These are phyloP conservation scores for Quercus rubra DNA, from an alignment of 306 rosid genomes.

Conservation along the genomic window DNA sequence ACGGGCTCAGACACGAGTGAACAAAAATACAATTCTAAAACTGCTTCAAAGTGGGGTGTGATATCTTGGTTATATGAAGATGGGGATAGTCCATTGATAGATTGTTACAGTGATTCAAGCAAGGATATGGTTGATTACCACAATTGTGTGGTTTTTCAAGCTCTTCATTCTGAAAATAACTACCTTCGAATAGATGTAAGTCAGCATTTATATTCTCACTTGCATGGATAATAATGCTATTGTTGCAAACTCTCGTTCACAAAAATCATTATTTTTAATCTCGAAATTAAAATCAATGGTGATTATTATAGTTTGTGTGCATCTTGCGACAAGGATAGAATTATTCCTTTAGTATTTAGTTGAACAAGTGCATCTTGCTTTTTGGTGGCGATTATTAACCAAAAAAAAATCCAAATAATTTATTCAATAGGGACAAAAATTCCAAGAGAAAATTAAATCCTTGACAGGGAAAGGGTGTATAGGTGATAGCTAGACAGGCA, in stretches of 20 bases:
- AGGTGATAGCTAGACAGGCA: too few relatives aligned
- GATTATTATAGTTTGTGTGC: too few relatives aligned
- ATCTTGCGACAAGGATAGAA: too few relatives aligned
- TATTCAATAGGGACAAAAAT: too few relatives aligned
- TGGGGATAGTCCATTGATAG: slow-evolving; percentile 36
- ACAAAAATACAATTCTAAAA: slow-evolving; percentile 28
- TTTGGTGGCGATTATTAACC: too few relatives aligned
- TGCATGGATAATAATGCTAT: background rate
- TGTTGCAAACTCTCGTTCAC: background rate
- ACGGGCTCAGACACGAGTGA: slow-evolving; percentile 41
- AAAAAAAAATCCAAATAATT: too few relatives aligned
- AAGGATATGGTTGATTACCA: slow-evolving; percentile 44
- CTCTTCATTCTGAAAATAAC: slow-evolving; percentile 31
- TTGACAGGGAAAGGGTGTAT: too few relatives aligned
- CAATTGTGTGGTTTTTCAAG: slow-evolving; percentile 32
- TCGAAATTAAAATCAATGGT: too few relatives aligned
- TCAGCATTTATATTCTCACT: background rate
- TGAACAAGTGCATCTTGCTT: too few relatives aligned
- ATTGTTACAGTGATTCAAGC: slow-evolving; percentile 30
- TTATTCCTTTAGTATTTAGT: too few relatives aligned
- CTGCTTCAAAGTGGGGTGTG: slow-evolving; percentile 43
- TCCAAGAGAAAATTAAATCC: too few relatives aligned
- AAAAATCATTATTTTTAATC: too few relatives aligned
- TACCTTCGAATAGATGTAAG: slow-evolving; percentile 47
- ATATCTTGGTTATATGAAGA: slow-evolving; percentile 32